A percentile compares a stretch with the other conserved stretches of the same genome.
Conservation (phyloP, 495 filamentous ascomycete genomes). For the Podospora bellae-mahoneyi region DNA sequence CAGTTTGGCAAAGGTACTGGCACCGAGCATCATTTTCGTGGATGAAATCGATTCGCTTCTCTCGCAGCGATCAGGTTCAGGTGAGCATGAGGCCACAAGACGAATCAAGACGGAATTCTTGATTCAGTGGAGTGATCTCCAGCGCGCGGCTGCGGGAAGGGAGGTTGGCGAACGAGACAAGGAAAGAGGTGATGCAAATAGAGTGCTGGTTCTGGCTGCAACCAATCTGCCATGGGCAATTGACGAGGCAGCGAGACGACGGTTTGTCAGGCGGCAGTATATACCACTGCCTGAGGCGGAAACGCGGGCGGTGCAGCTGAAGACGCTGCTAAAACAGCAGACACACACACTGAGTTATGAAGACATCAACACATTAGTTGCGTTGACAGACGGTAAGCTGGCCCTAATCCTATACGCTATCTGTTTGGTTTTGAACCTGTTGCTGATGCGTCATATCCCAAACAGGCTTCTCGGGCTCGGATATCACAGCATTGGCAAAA, state of each 20-base stretch:
- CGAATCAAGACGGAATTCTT: constrained; percentile 97
- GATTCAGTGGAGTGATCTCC: constrained; percentile 94
- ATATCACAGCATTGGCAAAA: constrained; percentile 96
- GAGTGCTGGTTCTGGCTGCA: constrained; percentile 90
- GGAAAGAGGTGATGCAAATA: constrained; percentile 74
- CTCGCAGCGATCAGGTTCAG: constrained; percentile 73
- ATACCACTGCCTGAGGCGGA: constrained; percentile 86
- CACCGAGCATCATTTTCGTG: constrained; percentile 96
- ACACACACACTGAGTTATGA: constrained; percentile 72
- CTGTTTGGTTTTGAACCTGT: background rate
- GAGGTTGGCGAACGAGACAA: constrained; percentile 66
- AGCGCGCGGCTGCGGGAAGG: constrained; percentile 84
- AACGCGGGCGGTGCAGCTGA: constrained; percentile 74
- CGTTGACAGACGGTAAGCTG: constrained; percentile 74
- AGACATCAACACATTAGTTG: constrained; percentile 75
- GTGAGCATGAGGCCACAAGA: constrained; percentile 89
- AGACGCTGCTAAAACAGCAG: constrained; percentile 76
- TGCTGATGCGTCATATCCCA: constrained; percentile 1
- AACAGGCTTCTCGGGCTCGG: constrained; percentile 90
- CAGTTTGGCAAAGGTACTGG: constrained; percentile 80
- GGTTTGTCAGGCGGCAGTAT: constrained; percentile 93
- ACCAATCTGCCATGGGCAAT: constrained; percentile 98
- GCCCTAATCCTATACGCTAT: background rate
- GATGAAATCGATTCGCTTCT: constrained; percentile 97
- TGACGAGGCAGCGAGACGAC: constrained; percentile 86